Conservation (phyloP, 2,329 filamentous ascomycete genomes). For the Aspergillus ochraceus region DNA sequence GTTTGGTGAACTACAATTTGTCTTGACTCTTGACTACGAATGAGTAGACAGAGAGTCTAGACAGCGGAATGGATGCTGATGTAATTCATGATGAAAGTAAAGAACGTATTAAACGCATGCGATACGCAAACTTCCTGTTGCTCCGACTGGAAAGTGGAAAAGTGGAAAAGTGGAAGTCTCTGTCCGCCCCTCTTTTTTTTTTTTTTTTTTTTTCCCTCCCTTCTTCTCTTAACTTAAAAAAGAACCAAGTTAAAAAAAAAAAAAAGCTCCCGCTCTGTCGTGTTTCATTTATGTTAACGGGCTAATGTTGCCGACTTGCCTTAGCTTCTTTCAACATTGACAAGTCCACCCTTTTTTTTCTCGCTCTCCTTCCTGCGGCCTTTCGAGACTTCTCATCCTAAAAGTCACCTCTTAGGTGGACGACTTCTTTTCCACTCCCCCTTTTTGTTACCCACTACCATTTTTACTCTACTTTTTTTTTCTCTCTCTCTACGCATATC, state of each 20-base stretch:
- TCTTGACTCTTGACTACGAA: too few species aligned
- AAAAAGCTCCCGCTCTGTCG: neutral
- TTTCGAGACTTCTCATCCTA: conserved; percentile 3
- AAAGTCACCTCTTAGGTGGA: conserved; percentile 15
- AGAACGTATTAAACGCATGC: too few species aligned
- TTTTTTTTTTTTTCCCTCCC: conserved; percentile 1
- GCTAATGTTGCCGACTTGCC: neutral
- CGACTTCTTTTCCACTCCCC: neutral
- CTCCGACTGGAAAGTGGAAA: conserved; percentile 3
- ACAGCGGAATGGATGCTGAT: too few species aligned
- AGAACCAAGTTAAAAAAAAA: neutral
- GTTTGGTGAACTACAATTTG: too few species aligned
- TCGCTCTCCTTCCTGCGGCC: neutral
- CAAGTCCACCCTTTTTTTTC: neutral
- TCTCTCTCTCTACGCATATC: neutral
- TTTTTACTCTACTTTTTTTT: conserved; percentile 4
- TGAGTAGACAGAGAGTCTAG: too few species aligned
- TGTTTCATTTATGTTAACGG: neutral
- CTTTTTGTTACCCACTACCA: neutral
- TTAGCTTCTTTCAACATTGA: neutral
- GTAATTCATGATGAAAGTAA: too few species aligned
- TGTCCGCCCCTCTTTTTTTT: conserved; percentile 12
- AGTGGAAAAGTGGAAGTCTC: conserved; percentile 17
- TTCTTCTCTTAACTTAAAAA: neutral
- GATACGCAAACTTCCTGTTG: neutral